A percentile compares a stretch with the other conserved stretches of the same genome.
phyloP scores from a whole-genome alignment of 257 asterid species.

The Solanum dulcamara region DNA sequence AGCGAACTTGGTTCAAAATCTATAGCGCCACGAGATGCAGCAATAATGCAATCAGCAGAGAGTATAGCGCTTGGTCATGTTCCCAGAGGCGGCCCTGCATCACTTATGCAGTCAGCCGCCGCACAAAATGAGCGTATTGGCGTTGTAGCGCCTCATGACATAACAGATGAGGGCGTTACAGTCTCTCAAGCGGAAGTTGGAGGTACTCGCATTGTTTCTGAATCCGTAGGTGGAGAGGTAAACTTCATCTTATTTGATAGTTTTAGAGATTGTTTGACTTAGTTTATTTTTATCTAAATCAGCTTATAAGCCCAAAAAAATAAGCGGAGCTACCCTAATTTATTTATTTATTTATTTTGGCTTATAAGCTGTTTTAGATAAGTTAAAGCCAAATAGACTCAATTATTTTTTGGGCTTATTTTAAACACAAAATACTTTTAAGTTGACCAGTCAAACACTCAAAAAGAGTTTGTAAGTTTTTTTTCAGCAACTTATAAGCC shows the following conservation, averaged over 20 bases:
- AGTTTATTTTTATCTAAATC: too few species aligned
- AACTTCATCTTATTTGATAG: background rate
- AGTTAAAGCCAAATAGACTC: too few species aligned
- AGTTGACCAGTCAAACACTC: too few species aligned
- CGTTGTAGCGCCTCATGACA: conserved; percentile 22
- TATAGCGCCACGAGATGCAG: conserved; percentile 60
- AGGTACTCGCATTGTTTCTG: conserved; percentile 37
- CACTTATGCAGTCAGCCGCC: conserved; percentile 53
- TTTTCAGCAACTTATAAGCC: too few species aligned
- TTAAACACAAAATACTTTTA: too few species aligned
- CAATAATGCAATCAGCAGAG: conserved; percentile 55
- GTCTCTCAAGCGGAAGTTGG: conserved; percentile 30
- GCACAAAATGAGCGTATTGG: conserved; percentile 31
- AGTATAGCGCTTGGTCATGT: conserved; percentile 29
- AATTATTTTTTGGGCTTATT: too few species aligned
- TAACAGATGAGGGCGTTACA: conserved; percentile 37
- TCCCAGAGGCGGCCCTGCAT: conserved; percentile 42
- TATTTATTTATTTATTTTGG: too few species aligned
- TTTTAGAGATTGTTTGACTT: too few species aligned
- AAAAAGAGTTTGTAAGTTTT: too few species aligned
- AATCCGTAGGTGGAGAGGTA: conserved; percentile 57
- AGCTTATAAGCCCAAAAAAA: too few species aligned
- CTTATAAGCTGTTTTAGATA: too few species aligned
- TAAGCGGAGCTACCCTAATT: too few species aligned
- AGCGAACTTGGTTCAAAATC: conserved; percentile 42